Conservation (phyloP, 2,329 filamentous ascomycete species). For the Aspergillus carbonarius region DNA sequence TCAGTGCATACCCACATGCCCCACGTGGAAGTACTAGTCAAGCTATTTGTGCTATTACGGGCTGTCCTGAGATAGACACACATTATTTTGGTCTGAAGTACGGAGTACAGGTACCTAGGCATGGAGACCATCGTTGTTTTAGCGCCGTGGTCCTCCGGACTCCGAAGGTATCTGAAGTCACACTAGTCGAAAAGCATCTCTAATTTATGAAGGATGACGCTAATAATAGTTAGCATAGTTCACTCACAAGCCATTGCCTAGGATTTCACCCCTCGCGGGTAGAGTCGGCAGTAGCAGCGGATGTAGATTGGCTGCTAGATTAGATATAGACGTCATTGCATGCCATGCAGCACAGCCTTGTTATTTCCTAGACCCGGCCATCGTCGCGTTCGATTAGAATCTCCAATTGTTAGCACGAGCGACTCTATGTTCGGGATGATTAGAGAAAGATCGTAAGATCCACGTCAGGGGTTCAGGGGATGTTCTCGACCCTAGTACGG, state of each 20-base stretch:
- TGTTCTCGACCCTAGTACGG: background rate
- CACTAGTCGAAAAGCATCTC: background rate
- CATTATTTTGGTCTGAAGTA: too few relatives aligned
- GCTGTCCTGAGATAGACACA: too few relatives aligned
- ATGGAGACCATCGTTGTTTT: too few relatives aligned
- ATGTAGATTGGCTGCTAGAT: background rate
- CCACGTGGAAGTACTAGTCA: too few relatives aligned
- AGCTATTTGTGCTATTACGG: too few relatives aligned
- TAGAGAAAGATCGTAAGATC: background rate
- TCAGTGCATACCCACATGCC: too few relatives aligned
- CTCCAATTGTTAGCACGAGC: too few relatives aligned
- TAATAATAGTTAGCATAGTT: background rate
- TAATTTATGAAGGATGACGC: background rate
- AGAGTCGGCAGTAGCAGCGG: background rate
- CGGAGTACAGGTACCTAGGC: too few relatives aligned
- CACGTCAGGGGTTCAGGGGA: background rate
- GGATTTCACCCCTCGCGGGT: background rate
- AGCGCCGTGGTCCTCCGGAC: too few relatives aligned
- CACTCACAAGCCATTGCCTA: background rate
- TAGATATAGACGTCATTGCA: background rate
- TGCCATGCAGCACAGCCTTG: background rate
- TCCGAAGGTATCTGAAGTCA: too few relatives aligned
- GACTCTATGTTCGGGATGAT: background rate
- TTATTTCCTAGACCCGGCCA: too few relatives aligned
- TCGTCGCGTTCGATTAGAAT: too few relatives aligned